Base-by-base conservation (phyloP, 2,329 filamentous ascomycete species). In the Incumbomyces lentus region DNA sequence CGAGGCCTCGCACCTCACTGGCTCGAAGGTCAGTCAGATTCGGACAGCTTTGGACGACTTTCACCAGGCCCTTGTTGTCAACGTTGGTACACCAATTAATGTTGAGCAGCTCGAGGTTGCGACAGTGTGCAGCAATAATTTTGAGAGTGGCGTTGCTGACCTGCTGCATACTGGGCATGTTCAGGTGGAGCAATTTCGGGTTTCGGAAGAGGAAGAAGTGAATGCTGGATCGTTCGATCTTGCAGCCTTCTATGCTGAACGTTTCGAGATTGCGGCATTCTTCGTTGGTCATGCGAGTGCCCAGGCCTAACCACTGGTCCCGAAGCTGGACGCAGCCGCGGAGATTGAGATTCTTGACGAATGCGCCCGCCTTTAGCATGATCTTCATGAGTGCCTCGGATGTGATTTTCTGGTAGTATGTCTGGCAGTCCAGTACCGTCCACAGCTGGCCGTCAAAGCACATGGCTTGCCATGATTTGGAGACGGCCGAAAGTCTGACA, bases 391-490 rank as follows among this genome's bases (percentile, higher is more conserved):
- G 68, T 1, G 86, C 85, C 52, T 86, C 81, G 17, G 84, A 85
- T 0, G 90, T 83, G 53, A 96, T 96, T 44, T 88, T 78, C 53
- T 76, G 78, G 61, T 96, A 95, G 64, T 90, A 96, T 41, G 85
- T 81, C 6, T 87, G 82, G 1, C 86, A 80, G 62, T 96, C 88
- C 40, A 96, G 75, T 35, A 76, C 79, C 2, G 80, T 81, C 92
- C 92, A 98, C 13, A 96, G 68, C 66, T 98, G 92, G 1, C 92
- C 92, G 62, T 98, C 90, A 58, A 90, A 95, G 66, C 90, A 95
- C 65, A 86, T 80, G 40, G 75, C 73, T 63, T 94, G 73, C 71
- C 92, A 95, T 5, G 74, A 67, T 62, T 81, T 87, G 60, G 81
- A 90, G 16, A 92, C 84, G 14, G 78, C 70, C 1, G 90, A 94